These are phyloP conservation scores for Mycena galopus DNA, from an alignment of 768 basidiomycete genomes.

Conservation along the genomic window DNA sequence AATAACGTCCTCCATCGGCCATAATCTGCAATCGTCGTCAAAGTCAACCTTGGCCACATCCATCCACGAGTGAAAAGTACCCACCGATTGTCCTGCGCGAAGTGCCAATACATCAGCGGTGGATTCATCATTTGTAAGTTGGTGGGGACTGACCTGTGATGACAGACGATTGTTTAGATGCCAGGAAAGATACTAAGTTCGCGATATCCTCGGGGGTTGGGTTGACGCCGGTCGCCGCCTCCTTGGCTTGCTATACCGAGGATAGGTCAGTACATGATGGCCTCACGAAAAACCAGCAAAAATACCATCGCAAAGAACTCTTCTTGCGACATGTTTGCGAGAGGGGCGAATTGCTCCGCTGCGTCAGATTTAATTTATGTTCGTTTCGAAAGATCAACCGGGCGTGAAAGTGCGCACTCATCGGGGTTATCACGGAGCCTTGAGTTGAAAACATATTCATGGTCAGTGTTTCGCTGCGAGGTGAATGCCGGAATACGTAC, in stretches of 20 bases:
- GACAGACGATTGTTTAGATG: conserved; percentile 44
- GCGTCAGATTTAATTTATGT: neutral
- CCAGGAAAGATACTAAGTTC: conserved; percentile 48
- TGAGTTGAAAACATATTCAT: neutral
- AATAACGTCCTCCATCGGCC: conserved; percentile 30
- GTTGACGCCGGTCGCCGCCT: conserved; percentile 36
- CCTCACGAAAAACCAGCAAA: neutral
- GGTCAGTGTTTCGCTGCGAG: neutral
- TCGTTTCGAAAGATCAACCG: neutral
- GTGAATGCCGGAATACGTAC: neutral
- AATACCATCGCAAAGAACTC: conserved; percentile 20
- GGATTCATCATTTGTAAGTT: neutral
- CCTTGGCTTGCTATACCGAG: conserved; percentile 26
- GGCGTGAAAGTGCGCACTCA: conserved; percentile 18
- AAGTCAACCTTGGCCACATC: too few species aligned
- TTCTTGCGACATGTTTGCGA: neutral
- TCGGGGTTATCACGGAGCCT: conserved; percentile 29
- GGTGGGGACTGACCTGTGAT: conserved; percentile 43
- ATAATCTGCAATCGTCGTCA: conserved; percentile 11
- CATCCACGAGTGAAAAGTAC: neutral
- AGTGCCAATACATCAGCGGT: neutral
- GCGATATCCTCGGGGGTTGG: conserved; percentile 44
- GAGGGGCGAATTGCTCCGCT: conserved; percentile 14
- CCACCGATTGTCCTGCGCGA: conserved; percentile 8
- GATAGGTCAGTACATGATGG: neutral